phyloP scores from a whole-genome alignment of 805 yeast species.

The Yarrowia alimentaria region DNA sequence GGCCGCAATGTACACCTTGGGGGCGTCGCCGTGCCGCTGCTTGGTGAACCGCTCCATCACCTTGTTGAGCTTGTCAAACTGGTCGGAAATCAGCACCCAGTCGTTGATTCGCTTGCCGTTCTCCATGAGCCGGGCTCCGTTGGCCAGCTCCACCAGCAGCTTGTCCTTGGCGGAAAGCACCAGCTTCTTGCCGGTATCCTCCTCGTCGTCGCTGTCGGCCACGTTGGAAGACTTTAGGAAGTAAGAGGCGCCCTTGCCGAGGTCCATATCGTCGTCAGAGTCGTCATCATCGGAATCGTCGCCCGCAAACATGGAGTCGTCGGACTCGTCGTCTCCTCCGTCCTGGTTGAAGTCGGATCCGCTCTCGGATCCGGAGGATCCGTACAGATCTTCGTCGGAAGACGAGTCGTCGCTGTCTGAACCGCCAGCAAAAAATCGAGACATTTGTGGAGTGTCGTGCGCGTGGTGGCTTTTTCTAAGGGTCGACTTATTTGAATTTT shows the following conservation, averaged over 20 bases:
- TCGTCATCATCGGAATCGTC: conserved; percentile 40
- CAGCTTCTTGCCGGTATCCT: conserved; percentile 73
- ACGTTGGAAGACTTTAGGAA: conserved; percentile 40
- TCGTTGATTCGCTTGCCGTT: conserved; percentile 66
- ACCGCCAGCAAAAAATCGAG: conserved; percentile 74
- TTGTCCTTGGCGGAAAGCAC: conserved; percentile 94
- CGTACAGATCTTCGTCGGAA: conserved; percentile 57
- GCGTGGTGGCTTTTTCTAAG: no score
- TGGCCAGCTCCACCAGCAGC: conserved; percentile 80
- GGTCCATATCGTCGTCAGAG: conserved; percentile 42
- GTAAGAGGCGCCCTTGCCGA: conserved; percentile 40
- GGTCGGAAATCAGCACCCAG: conserved; percentile 71
- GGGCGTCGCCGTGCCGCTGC: conserved; percentile 65
- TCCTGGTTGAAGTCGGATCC: conserved; percentile 31
- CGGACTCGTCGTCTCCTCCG: conserved; percentile 42
- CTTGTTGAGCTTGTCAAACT: conserved; percentile 76
- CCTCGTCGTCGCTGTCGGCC: conserved; percentile 53
- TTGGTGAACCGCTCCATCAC: conserved; percentile 66
- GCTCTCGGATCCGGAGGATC: conserved; percentile 47
- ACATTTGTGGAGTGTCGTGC: conserved; percentile 49
- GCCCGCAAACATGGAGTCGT: conserved; percentile 47
- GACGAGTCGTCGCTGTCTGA: conserved; percentile 60
- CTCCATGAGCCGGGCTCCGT: conserved; percentile 63
- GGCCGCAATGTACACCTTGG: conserved; percentile 65
- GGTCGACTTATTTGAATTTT: no score